These are phyloP conservation scores for Phytopythium delawarense DNA, from an alignment of 352 stramenopile genomes.

Conservation along the genomic window DNA sequence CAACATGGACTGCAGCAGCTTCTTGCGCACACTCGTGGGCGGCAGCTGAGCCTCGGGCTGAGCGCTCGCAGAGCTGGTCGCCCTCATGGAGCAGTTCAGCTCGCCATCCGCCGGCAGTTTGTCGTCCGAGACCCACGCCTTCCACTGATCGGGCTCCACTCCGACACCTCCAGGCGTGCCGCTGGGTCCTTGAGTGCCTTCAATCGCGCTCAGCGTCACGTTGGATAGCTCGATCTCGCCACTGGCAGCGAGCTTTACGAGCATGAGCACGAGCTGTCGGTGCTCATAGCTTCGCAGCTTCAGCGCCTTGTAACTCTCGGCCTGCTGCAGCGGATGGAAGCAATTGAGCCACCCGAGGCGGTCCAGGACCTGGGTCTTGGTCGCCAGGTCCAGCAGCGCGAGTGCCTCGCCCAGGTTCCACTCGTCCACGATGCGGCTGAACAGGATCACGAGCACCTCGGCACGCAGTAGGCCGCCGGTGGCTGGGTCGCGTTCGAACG, in stretches of 20 bases:
- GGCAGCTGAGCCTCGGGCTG: constrained; percentile 50
- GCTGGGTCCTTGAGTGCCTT: constrained; percentile 3
- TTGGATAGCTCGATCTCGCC: constrained; percentile 47
- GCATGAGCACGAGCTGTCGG: constrained; percentile 45
- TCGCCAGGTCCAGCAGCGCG: constrained; percentile 56
- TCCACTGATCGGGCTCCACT: constrained; percentile 50
- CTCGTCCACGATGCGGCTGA: constrained; percentile 62
- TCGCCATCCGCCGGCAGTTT: constrained; percentile 40
- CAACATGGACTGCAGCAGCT: constrained; percentile 48
- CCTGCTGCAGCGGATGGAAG: constrained; percentile 57
- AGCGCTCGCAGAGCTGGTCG: constrained; percentile 20
- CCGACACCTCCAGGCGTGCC: background rate
- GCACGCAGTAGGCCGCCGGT: constrained; percentile 51
- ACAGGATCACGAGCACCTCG: constrained; percentile 72
- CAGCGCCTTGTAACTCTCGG: constrained; percentile 46
- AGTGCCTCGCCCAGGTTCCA: constrained; percentile 64
- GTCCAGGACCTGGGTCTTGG: constrained; percentile 62
- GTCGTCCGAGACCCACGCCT: constrained; percentile 46
- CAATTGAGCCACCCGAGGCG: constrained; percentile 56
- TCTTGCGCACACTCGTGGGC: constrained; percentile 43
- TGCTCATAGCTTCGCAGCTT: constrained; percentile 48
- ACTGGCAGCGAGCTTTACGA: constrained; percentile 42
- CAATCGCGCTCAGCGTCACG: constrained; percentile 36
- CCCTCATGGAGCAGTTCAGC: constrained; percentile 44
- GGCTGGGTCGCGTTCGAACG: constrained; percentile 54